Percentiles rank a stretch among this genome's conserved stretches.
These are phyloP conservation scores for Prillingera fragicola DNA, from an alignment of 1,284 basidiomycete genomes.

Conservation along the genomic window DNA sequence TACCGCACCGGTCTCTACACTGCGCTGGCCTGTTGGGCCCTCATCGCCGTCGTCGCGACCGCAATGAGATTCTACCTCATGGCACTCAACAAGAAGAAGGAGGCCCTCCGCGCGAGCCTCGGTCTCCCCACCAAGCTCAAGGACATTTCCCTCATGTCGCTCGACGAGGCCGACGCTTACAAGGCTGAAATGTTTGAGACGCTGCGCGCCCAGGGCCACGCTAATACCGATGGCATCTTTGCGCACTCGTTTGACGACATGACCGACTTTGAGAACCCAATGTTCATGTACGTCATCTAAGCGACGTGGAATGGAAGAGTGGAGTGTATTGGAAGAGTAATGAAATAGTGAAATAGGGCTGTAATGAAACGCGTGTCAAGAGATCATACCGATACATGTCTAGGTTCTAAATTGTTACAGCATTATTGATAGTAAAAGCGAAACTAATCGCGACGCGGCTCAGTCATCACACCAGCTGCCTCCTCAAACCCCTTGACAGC, in stretches of 20 bases:
- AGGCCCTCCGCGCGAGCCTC: constrained; percentile 16
- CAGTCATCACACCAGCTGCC: constrained; percentile 10
- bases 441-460: too few species aligned
- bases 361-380: too few species aligned
- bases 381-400: too few species aligned
- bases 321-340: too few species aligned
- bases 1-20: constrained; percentile 27
- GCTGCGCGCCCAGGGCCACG: constrained; percentile 19
- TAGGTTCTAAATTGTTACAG: too few species aligned
- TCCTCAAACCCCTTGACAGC: constrained; percentile 19
- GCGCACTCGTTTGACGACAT: constrained; percentile 8
- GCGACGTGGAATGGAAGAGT: too few species aligned
- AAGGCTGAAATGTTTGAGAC: constrained; percentile 20
- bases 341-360: too few species aligned
- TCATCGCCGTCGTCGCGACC: constrained; percentile 18
- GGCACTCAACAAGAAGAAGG: constrained; percentile 24
- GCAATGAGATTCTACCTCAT: constrained; percentile 22
- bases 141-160: constrained; percentile 28
- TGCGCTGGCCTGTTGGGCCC: constrained; percentile 27
- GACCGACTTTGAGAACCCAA: constrained; percentile 13
- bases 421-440: too few species aligned
- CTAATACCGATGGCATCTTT: too few species aligned
- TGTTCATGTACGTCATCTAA: constrained; percentile 12
- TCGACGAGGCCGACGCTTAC: constrained; percentile 31
- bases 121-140: constrained; percentile 23